A percentile compares a stretch with the other conserved stretches of the same genome.
Evolutionary conservation across 352 stramenopile genomes (phyloP).

Genomic region (Phytophthora europaea): DNA sequence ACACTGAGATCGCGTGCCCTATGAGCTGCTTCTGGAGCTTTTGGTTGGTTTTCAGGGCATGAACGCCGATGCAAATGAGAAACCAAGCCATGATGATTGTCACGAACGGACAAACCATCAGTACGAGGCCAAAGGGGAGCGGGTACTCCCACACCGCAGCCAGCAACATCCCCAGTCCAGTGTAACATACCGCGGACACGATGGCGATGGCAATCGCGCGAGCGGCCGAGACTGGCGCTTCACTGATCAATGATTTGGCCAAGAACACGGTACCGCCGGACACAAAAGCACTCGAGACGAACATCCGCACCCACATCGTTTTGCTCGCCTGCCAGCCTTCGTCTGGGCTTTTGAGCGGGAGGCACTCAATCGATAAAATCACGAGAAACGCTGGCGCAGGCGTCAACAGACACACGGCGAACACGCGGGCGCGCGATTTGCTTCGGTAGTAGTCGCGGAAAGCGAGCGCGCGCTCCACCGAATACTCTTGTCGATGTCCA

Average conservation of each 20-base stretch:
- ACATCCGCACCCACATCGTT: slow-evolving; percentile 23
- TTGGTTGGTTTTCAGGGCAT: slow-evolving; percentile 14
- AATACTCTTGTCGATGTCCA: slow-evolving; percentile 22
- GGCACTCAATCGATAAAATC: slow-evolving; percentile 27
- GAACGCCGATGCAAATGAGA: slow-evolving; percentile 20
- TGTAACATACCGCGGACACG: slow-evolving; percentile 24
- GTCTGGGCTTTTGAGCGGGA: slow-evolving; percentile 15
- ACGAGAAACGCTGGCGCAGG: slow-evolving; percentile 12
- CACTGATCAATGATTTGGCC: slow-evolving; percentile 10
- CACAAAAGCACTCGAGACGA: slow-evolving; percentile 22
- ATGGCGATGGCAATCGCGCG: slow-evolving; percentile 13
- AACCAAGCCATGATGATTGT: slow-evolving; percentile 26
- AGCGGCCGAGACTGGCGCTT: slow-evolving; percentile 11
- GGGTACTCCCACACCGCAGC: slow-evolving; percentile 34
- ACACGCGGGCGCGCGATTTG: slow-evolving; percentile 6
- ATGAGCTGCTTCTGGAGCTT: slow-evolving; percentile 27
- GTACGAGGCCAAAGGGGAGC: slow-evolving; percentile 36
- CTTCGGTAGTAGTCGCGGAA: slow-evolving; percentile 30
- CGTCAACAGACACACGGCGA: slow-evolving; percentile 24
- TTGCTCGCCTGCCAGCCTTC: slow-evolving; percentile 29
- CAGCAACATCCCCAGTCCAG: slow-evolving; percentile 13
- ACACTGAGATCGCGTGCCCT: slow-evolving; percentile 15
- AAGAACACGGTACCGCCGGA: slow-evolving; percentile 24
- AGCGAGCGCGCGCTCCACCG: slow-evolving; percentile 20
- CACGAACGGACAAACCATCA: slow-evolving; percentile 29